These are phyloP conservation scores for Diaporthe australafricana DNA, from an alignment of 2,329 filamentous ascomycete genomes.

Conservation along the genomic window DNA sequence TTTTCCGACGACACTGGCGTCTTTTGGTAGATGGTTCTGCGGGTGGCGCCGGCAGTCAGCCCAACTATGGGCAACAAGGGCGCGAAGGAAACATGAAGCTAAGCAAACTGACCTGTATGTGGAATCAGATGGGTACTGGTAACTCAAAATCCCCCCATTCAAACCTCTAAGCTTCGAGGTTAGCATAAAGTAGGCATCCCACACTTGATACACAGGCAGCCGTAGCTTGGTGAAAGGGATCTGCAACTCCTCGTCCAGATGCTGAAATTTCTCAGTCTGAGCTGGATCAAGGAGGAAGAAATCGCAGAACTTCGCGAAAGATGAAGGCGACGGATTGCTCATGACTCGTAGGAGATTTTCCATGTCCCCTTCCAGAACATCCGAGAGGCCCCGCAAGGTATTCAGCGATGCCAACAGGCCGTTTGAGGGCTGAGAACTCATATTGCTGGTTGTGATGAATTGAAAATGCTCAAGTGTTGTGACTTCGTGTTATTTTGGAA, in stretches of 20 bases:
- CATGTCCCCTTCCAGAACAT: not conserved
- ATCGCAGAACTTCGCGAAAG: not conserved
- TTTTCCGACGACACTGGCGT: not conserved
- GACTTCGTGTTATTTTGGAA: not conserved
- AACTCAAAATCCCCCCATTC: not conserved
- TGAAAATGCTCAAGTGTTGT: no score
- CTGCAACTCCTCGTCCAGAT: not conserved
- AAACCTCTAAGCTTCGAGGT: not conserved
- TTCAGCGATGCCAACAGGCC: not conserved
- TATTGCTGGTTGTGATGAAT: not conserved
- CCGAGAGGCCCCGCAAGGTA: not conserved
- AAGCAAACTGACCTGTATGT: slow-evolving; percentile 5
- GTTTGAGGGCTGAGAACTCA: not conserved
- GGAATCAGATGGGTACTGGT: not conserved
- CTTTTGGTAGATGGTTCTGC: no score
- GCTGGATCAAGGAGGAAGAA: not conserved
- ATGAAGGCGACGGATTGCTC: not conserved
- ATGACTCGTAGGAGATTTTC: not conserved
- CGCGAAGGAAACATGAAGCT: not conserved
- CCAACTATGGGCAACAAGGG: not conserved
- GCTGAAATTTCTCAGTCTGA: not conserved
- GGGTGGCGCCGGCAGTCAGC: not conserved
- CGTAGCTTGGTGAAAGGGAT: not conserved
- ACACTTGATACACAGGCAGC: not conserved
- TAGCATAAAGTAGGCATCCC: not conserved